Base-by-base conservation (phyloP, 768 basidiomycete genomes). In the Termitomyces sp. region DNA sequence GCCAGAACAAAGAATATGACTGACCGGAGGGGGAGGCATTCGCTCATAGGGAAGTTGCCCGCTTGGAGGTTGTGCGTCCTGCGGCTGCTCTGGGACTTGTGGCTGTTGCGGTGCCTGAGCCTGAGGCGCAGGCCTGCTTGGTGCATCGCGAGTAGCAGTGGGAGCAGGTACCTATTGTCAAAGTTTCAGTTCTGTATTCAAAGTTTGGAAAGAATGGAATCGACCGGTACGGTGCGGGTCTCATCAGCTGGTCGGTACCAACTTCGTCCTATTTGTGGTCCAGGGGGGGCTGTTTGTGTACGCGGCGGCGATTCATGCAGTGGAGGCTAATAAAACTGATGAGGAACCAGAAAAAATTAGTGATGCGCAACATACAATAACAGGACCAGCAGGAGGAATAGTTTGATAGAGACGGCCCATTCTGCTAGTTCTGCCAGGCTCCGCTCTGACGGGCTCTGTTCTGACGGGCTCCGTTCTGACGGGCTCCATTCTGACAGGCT, bases 21-120 rank as follows among this genome's bases (percentile, higher is more conserved):
- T 68, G 59, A 85, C 84, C 41, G 82, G 84, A 44, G 78, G 78
- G 28, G 73, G 65, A 30, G 81, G 82, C 77, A 81, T 79, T 27
- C 73, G 74, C 23, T 73, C 63, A 63, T 77, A 78, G 9, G 63
- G 61, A 2, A 72, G 68, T 19, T 67, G 68, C 2, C 48, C 52
- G 12, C 53, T 21, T 42, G 62, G 59, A 39, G 58, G 60, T n/a
- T 53, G 46, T 25, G 30, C 12, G 3, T 23, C 23, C 6, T 35
- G 48, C 3, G 14, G 14, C 0, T 21, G 46, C 28, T 28, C 28
- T 28, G n/a, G n/a, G n/a, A n/a, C n/a, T 25, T 50, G 49, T 17
- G 40, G 11, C 14, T 52, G 47, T 60, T 27, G 64, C 21, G 58
- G 60, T 16, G 42, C 61, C 32, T 66, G 66, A 46, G 55, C 55